Base-by-base conservation (phyloP, 768 basidiomycete species). In the Plicaturopsis crispa region DNA sequence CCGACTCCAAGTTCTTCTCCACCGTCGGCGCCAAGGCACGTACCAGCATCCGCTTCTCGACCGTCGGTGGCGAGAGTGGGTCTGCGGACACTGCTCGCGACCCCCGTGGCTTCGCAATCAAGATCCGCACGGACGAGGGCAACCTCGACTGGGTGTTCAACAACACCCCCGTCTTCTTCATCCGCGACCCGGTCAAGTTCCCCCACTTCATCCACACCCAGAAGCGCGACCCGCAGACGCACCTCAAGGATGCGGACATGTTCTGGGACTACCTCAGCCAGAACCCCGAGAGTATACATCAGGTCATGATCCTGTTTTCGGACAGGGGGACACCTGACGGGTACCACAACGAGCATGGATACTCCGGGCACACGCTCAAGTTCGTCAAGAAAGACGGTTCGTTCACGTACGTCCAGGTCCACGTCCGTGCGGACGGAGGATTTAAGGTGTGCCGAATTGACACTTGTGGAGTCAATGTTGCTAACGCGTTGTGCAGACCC, bases 201-300 rank as follows among this genome's bases (percentile, higher is more conserved):
- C 81, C 87, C 32, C 88, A 96, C 66, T 82, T 96, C 61, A 87
- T 94, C 49, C 93, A 97, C 67, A 89, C 89, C 20, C 85, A 88
- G 56, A 92, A 92, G 69, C 77, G 84, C 46, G 75, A 89, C 59
- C 93, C 93, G 12, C 86, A 89, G 55, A 93, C 91, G 6, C 87
- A 97, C 61, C 61, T 93, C 50, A 90, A 85, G 60, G 89, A 90
- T 65, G 55, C 81, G 33, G 85, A 91, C 57, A 76, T 75, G 71
- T 92, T 84, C 70, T 85, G 83, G 84, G 92, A 94, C 59, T 94
- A 88, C 55, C 75, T 94, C 41, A 73, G 77, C 21, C 80, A 87
- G 58, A 89, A 88, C 64, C 84, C 87, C 7, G 87, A 92, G 65
- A 85, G 88, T 14, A 86, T 84, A 42, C 86, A 90, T 59, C 87